Evolutionary conservation across 2,329 filamentous ascomycete species (phyloP), one percentile per base, ranked within the genome.

Genomic region (Pyrenophora seminiperda): DNA sequence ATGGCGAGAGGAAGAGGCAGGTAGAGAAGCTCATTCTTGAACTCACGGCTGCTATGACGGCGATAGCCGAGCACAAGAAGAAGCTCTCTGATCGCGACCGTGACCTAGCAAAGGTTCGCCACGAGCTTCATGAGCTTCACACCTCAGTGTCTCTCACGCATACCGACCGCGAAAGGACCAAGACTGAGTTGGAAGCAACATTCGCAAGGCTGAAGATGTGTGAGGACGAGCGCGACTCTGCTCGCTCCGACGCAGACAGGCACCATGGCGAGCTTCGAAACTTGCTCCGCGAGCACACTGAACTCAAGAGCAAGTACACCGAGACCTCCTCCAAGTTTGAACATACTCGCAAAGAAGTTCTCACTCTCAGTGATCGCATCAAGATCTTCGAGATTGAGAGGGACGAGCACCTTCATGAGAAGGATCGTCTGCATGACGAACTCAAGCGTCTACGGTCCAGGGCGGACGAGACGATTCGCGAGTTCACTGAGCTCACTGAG

Each of bases 341-440:
- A 22, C 36, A 41, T 11, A 58, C 61, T 30, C 63, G 56, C 9
- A 63, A 66, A 29, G 63, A 66, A 22, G 45, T 64, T 2, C 24
- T 59, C 4, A 50, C 54, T 7, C 56, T 61, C 20, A 54, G 34
- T 5, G 59, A 66, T 5, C 61, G 59, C 30, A 57, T 64, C 50
- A 60, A 59, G 46, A 53, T 63, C 19, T 64, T 54, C 7, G 61
- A 65, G 36, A 24, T 62, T 17, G 63, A 66, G 45, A 45, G 59
- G 19, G 60, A 65, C 7, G 58, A 64, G 29, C 53, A 60, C 19
- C 56, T 64, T 13, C 61, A 64, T 6, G 61, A 63, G 47, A 64
- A 65, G 24, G 61, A 62, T 17, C 47, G 60, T 9, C 37, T 66
- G n/a, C 53, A 63, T 19, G 61, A 66, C n/a, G 61, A 65, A 2